These are phyloP conservation scores for Salpingoeca rosetta DNA, from an alignment of 78 protist genomes.

Conservation along the genomic window DNA sequence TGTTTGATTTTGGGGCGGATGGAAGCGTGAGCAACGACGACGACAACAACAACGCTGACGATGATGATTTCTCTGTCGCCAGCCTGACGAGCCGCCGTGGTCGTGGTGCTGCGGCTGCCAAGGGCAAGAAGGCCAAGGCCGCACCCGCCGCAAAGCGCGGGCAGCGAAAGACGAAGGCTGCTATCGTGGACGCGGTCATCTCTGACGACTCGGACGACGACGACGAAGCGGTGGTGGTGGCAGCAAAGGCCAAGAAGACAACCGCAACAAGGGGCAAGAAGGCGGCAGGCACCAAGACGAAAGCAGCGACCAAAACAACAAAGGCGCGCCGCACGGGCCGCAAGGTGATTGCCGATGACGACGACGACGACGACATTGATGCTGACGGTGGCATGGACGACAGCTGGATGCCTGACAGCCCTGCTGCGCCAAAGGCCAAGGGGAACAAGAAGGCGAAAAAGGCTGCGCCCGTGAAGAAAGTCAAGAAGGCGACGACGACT, in stretches of 20 bases:
- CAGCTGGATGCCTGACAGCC: not conserved
- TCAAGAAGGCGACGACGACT: not conserved
- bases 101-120: not conserved
- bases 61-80: not conserved
- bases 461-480: not conserved
- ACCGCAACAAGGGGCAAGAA: no score
- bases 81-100: not conserved
- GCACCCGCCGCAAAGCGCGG: not conserved
- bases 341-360: not conserved
- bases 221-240: no score
- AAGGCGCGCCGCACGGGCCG: not conserved
- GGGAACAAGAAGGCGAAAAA: not conserved
- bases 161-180: not conserved
- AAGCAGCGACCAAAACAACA: not conserved
- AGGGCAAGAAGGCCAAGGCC: not conserved
- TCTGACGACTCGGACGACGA: no score
- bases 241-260: no score
- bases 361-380: not conserved
- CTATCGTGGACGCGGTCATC: no score
- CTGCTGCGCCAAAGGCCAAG: not conserved
- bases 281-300: not conserved
- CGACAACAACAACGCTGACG: constrained; percentile 5
- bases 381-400: not conserved
- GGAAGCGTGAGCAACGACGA: not conserved
- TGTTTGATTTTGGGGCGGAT: not conserved